These are phyloP conservation scores for Penicillium macrosclerotiorum DNA, from an alignment of 495 filamentous ascomycete genomes.

Conservation along the genomic window DNA sequence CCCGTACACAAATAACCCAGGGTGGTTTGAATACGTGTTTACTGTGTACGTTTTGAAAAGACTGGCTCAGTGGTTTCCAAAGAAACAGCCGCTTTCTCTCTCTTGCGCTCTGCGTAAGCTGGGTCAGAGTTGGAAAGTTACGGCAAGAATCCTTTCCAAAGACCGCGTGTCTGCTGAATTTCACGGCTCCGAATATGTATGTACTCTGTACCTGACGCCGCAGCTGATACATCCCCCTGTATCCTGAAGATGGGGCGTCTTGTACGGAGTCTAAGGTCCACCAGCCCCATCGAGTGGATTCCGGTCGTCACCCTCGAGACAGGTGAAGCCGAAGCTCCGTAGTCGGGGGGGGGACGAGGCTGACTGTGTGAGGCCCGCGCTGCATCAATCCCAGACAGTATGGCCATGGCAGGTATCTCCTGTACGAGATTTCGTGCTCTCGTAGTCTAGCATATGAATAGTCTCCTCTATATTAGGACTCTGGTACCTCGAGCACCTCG, in stretches of 20 bases:
- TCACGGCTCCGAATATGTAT: too few species aligned
- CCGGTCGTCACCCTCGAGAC: conserved; percentile 4
- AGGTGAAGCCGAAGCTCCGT: conserved; percentile 8
- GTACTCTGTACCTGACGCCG: conserved; percentile 12
- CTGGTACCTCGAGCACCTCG: background rate
- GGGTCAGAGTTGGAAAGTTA: conserved; percentile 1
- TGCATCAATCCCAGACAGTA: background rate
- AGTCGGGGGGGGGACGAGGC: conserved; percentile 1
- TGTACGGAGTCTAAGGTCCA: conserved; percentile 8
- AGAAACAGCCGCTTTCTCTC: conserved; percentile 11
- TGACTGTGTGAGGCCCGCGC: background rate
- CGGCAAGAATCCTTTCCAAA: conserved; percentile 12
- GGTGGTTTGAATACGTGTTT: background rate
- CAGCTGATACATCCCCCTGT: conserved; percentile 14
- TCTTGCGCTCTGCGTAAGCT: background rate
- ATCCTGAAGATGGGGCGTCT: conserved; percentile 8
- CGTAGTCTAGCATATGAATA: too few species aligned
- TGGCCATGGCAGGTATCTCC: too few species aligned
- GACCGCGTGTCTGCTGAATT: conserved; percentile 14
- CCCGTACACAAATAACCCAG: background rate
- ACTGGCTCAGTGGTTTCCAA: conserved; percentile 12
- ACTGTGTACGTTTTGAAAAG: background rate
- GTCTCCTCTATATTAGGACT: background rate
- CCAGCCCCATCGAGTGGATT: conserved; percentile 16
- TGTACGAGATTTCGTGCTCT: too few species aligned